Base-by-base conservation (phyloP, 2,329 filamentous ascomycete species). In the Canariomyces notabilis region DNA sequence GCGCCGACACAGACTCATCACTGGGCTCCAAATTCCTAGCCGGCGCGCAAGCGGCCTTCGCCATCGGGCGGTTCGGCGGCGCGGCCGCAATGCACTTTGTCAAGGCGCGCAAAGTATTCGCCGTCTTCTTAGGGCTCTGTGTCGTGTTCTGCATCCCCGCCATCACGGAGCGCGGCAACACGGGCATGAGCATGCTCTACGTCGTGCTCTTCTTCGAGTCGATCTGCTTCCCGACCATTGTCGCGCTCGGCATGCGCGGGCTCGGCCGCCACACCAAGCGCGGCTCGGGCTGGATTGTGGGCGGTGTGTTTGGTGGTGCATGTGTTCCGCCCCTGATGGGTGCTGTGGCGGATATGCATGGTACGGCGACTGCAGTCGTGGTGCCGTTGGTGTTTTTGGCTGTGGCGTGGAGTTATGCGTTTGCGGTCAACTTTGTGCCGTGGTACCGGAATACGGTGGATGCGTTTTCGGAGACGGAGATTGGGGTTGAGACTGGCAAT, bases 191-290 rank as follows among this genome's bases (percentile, higher is more conserved):
- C 5, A 80, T 88, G 72, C 74, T 89, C 22, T 86, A 80, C 63
- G 52, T 86, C 8, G 79, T 83, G 6, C 72, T 89, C 19, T 89
- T 90, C 70, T 90, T 90, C 65, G 87, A 88, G 66, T 83, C 79
- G 4, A 85, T 88, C 59, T 85, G 83, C 64, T 91, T 90, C 71
- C 86, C 87, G 0, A 89, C 85, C 15, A 89, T 91, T 58, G 80
- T 91, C 22, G 85, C 85, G 0, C 72, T 90, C 2, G 84, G 84
- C 7, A 87, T 89, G 71, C 77, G 84, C 18, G 85, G 85, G 2
- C 73, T 89, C 1, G 87, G 87, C 5, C 77, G 81, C 15, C 83
- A 91, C 67, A 87, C 83, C 29, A 89, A 90, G 71, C 77, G 85
- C 50, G 87, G 86, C 1, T 82, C 80, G 2, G 85, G 85, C 4